Conservation (phyloP, 1,139 yeast species). For the Pichia sp. region DNA sequence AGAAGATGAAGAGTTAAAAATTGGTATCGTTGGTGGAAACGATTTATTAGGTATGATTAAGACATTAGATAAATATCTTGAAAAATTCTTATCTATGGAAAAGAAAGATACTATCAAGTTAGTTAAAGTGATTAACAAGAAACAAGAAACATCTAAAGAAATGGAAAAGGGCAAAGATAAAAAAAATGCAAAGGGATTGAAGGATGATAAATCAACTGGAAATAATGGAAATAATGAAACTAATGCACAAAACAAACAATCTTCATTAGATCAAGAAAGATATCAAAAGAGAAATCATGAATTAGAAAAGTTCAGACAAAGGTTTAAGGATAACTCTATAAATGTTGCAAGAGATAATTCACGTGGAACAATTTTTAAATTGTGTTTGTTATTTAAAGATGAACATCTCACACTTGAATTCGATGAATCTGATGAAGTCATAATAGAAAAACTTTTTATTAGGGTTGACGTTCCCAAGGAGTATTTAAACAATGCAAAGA, state of each 20-base stretch:
- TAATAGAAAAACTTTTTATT: slow-evolving; percentile 24
- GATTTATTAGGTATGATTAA: slow-evolving; percentile 49
- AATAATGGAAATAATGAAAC: too few species aligned
- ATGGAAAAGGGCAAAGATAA: neutral
- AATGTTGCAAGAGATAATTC: slow-evolving; percentile 26
- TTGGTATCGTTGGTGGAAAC: slow-evolving; percentile 36
- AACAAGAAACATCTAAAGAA: slow-evolving; percentile 6
- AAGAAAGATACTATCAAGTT: slow-evolving; percentile 52
- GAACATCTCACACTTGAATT: slow-evolving; percentile 27
- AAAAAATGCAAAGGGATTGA: slow-evolving; percentile 3
- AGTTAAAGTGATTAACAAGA: slow-evolving; percentile 31
- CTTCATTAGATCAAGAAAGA: slow-evolving; percentile 12
- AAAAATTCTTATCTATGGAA: slow-evolving; percentile 50
- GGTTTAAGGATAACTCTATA: slow-evolving; percentile 21
- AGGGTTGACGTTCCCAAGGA: slow-evolving; percentile 28
- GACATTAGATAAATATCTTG: slow-evolving; percentile 55
- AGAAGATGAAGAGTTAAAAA: slow-evolving; percentile 19
- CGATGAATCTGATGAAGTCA: slow-evolving; percentile 24
- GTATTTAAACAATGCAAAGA: slow-evolving; percentile 33
- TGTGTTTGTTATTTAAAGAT: slow-evolving; percentile 22
- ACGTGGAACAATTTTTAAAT: slow-evolving; percentile 24
- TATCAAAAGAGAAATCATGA: slow-evolving; percentile 19
- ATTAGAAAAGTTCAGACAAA: slow-evolving; percentile 23
- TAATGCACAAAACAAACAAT: too few species aligned
- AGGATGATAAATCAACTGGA: slow-evolving; percentile 1